Conservation (phyloP, 495 filamentous ascomycete species). For the Aspergillus baeticus region DNA sequence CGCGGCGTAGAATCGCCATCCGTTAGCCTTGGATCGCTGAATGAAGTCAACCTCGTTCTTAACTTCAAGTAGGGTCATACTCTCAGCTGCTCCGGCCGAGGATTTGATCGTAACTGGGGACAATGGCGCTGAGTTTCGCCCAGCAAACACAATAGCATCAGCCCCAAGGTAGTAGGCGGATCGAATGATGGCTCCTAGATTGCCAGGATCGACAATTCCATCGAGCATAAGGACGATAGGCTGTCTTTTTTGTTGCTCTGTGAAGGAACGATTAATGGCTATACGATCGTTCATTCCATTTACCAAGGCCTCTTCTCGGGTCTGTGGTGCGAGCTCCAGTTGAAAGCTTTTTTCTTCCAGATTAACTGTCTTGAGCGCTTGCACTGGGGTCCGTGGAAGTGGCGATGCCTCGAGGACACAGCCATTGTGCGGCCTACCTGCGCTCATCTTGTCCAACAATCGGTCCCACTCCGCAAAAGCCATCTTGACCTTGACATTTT, state of each 20-base stretch:
- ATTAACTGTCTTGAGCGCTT: conserved; percentile 49
- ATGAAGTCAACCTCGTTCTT: conserved; percentile 67
- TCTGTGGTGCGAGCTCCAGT: conserved; percentile 65
- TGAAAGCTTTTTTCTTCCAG: conserved; percentile 46
- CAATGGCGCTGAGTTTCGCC: conserved; percentile 65
- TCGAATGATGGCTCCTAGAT: conserved; percentile 85
- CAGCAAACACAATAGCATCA: conserved; percentile 69
- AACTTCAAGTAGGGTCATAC: conserved; percentile 67
- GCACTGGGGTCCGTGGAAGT: conserved; percentile 70
- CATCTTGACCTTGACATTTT: conserved; percentile 53
- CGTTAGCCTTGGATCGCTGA: conserved; percentile 58
- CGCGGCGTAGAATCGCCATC: conserved; percentile 84
- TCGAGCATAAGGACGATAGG: conserved; percentile 83
- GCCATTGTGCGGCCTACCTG: conserved; percentile 85
- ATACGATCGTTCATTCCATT: conserved; percentile 58
- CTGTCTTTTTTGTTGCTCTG: conserved; percentile 43
- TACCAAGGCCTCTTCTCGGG: conserved; percentile 65
- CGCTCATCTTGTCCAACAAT: conserved; percentile 79
- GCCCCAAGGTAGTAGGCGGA: conserved; percentile 84
- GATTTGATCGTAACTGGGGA: conserved; percentile 79
- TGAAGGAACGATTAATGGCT: conserved; percentile 29
- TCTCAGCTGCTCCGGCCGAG: conserved; percentile 81
- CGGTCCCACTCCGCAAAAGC: conserved; percentile 54
- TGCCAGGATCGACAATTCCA: conserved; percentile 83
- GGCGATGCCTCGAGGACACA: conserved; percentile 86